phyloP scores from a whole-genome alignment of 2,329 filamentous ascomycete genomes.

The Pseudogymnoascus sp. region DNA sequence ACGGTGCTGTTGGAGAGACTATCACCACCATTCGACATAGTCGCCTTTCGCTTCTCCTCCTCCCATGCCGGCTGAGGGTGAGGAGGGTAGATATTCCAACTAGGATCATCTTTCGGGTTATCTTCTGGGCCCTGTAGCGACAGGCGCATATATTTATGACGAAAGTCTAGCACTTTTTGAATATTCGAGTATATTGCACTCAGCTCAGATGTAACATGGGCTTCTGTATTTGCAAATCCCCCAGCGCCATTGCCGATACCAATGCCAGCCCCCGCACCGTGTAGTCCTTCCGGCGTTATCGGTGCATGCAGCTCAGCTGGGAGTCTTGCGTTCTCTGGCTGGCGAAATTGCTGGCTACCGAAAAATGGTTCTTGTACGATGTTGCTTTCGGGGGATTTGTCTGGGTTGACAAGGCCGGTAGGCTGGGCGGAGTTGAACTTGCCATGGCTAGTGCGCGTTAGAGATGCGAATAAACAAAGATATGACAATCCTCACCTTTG shows the following conservation, averaged over 20 bases:
- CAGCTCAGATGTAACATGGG: constrained; percentile 76
- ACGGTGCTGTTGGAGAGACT: constrained; percentile 43
- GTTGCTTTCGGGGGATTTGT: constrained; percentile 26
- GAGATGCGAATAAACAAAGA: constrained; percentile 1
- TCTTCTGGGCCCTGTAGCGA: constrained; percentile 76
- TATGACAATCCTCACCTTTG: constrained; percentile 17
- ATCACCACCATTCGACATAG: constrained; percentile 28
- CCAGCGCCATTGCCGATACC: constrained; percentile 53
- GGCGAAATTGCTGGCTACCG: background rate
- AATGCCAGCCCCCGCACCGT: constrained; percentile 51
- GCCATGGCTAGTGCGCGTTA: constrained; percentile 14
- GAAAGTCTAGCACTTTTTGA: constrained; percentile 77
- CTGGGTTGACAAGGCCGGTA: constrained; percentile 24
- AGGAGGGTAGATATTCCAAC: constrained; percentile 84
- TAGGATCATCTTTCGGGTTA: constrained; percentile 78
- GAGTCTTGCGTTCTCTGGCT: constrained; percentile 31
- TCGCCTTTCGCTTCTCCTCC: constrained; percentile 34
- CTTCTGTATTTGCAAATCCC: constrained; percentile 64
- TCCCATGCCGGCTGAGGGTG: constrained; percentile 89
- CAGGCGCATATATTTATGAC: constrained; percentile 80
- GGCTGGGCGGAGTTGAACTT: constrained; percentile 24
- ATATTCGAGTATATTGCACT: constrained; percentile 84
- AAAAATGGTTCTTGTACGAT: constrained; percentile 25
- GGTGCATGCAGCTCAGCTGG: constrained; percentile 49
- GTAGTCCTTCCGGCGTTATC: constrained; percentile 45